Evolutionary conservation across 768 basidiomycete genomes (phyloP).

Genomic region (Phlebiopsis gigantea): DNA sequence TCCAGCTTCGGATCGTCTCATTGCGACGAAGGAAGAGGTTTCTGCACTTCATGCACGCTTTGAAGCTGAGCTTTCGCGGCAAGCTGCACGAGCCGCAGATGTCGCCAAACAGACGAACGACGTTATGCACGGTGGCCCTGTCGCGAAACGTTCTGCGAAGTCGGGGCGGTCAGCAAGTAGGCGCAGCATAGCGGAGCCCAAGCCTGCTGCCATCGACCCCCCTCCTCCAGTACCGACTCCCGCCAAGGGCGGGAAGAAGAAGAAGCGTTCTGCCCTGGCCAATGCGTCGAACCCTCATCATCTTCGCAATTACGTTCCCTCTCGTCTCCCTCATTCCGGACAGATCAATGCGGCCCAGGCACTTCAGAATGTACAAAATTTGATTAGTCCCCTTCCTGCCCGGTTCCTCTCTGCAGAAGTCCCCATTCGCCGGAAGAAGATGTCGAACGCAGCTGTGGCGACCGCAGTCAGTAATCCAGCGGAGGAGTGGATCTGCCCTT

Average conservation of each 20-base stretch:
- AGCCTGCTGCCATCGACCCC: background rate
- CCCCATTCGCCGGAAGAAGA: conserved; percentile 37
- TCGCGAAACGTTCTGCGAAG: conserved; percentile 34
- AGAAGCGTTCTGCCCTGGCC: conserved; percentile 86
- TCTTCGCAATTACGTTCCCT: conserved; percentile 89
- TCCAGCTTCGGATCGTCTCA: conserved; percentile 67
- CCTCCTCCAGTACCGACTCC: conserved; percentile 16
- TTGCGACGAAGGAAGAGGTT: conserved; percentile 66
- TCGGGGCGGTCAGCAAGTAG: conserved; percentile 29
- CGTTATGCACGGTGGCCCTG: conserved; percentile 29
- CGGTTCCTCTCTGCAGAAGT: conserved; percentile 68
- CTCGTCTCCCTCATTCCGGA: conserved; percentile 54
- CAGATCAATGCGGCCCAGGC: conserved; percentile 33
- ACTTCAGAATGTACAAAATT: conserved; percentile 39
- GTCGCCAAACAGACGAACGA: conserved; percentile 46
- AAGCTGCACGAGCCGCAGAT: conserved; percentile 52
- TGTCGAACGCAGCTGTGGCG: conserved; percentile 20
- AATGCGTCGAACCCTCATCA: conserved; percentile 97
- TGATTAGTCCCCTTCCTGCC: conserved; percentile 55
- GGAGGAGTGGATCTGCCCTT: conserved; percentile 93
- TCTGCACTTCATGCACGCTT: conserved; percentile 59
- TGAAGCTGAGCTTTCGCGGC: conserved; percentile 67
- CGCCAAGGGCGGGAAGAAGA: conserved; percentile 61
- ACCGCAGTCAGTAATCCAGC: conserved; percentile 46
- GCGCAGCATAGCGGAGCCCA: conserved; percentile 2